Evolutionary conservation across 2,329 filamentous ascomycete species (phyloP).

Genomic region (Colletotrichum plurivorum): DNA sequence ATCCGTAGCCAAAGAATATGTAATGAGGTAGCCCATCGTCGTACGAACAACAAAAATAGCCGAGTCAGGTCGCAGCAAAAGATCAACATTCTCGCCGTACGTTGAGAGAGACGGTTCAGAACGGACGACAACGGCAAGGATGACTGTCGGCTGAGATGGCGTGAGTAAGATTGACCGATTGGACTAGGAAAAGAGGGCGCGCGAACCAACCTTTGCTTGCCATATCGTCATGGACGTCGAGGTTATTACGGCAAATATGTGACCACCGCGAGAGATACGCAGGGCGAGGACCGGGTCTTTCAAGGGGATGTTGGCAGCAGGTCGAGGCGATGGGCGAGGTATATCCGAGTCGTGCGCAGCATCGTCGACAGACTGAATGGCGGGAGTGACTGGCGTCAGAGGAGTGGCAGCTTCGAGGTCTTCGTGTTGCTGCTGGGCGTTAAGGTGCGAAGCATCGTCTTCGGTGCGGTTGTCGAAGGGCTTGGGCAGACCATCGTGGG

Average conservation of each 20-base stretch:
- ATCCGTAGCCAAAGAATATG: constrained; percentile 91
- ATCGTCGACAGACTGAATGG: constrained; percentile 71
- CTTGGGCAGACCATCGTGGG: constrained; percentile 71
- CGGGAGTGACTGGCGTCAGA: constrained; percentile 68
- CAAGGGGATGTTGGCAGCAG: constrained; percentile 55
- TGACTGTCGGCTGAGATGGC: constrained; percentile 80
- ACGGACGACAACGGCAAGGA: constrained; percentile 87
- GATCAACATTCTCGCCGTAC: constrained; percentile 87
- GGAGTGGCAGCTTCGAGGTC: constrained; percentile 54
- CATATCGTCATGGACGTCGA: constrained; percentile 89
- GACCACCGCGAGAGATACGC: constrained; percentile 82
- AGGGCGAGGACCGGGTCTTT: constrained; percentile 81
- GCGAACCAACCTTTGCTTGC: constrained; percentile 85
- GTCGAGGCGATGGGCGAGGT: constrained; percentile 45
- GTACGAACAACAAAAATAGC: constrained; percentile 94
- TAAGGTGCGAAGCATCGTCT: constrained; percentile 48
- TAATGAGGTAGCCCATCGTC: constrained; percentile 88
- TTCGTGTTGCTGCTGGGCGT: constrained; percentile 49
- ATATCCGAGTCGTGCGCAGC: constrained; percentile 52
- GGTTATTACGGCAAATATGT: constrained; percentile 90
- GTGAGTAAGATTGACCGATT: constrained; percentile 27
- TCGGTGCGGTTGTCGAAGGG: constrained; percentile 46
- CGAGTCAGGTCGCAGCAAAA: constrained; percentile 91
- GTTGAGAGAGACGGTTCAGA: constrained; percentile 83
- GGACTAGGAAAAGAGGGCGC: background rate